phyloP scores from a whole-genome alignment of 2,329 filamentous ascomycete species.

The Sporothrix protearum region DNA sequence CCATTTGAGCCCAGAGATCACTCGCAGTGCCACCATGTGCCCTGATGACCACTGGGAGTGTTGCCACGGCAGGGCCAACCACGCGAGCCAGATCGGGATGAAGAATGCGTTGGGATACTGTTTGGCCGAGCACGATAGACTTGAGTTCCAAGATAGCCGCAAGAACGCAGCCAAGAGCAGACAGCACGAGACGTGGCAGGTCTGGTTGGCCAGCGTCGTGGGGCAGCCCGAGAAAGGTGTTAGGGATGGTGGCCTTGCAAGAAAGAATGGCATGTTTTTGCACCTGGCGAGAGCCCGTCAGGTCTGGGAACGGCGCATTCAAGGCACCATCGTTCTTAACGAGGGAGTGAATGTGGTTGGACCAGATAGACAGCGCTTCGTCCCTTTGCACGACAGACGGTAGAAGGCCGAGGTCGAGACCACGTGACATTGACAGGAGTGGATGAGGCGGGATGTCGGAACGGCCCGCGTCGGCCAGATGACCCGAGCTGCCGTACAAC shows the following conservation, averaged over 20 bases:
- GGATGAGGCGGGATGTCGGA: not conserved
- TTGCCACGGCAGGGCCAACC: constrained; percentile 31
- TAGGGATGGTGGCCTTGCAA: constrained; percentile 20
- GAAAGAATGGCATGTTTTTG: constrained; percentile 24
- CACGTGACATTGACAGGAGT: constrained; percentile 23
- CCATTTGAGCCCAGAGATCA: constrained; percentile 27
- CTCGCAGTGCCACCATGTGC: constrained; percentile 22
- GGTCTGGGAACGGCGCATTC: constrained; percentile 30
- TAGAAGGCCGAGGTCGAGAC: constrained; percentile 30
- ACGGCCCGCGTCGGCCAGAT: not conserved
- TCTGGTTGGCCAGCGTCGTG: not conserved
- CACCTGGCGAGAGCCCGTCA: constrained; percentile 30
- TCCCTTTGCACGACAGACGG: constrained; percentile 27
- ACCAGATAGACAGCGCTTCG: constrained; percentile 28
- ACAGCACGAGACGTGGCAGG: constrained; percentile 28
- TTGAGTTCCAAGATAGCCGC: constrained; percentile 29
- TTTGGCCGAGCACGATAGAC: constrained; percentile 30
- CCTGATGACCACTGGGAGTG: constrained; percentile 29
- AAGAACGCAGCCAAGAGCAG: constrained; percentile 31
- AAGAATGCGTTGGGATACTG: constrained; percentile 30
- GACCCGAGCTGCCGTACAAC: constrained; percentile 5
- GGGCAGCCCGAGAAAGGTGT: not conserved
- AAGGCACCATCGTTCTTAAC: constrained; percentile 26
- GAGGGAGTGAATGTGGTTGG: constrained; percentile 24
- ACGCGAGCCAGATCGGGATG: constrained; percentile 30